These are phyloP conservation scores for Pseudozyma tsukubaensis DNA, from an alignment of 1,284 basidiomycete species.

Conservation along the genomic window DNA sequence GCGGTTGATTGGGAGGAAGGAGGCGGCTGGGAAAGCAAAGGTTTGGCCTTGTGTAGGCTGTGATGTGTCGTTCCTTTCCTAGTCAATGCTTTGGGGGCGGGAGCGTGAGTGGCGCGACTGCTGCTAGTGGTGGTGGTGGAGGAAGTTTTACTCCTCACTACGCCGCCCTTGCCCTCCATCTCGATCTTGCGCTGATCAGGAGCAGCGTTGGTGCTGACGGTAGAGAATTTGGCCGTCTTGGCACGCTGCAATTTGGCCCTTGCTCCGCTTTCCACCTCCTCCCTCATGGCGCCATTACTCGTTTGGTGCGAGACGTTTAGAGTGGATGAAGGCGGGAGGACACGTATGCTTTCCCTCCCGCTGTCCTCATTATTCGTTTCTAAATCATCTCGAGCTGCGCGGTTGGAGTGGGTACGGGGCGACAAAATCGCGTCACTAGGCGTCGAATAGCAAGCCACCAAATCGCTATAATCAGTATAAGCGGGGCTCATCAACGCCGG, in stretches of 20 bases:
- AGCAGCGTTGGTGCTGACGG: background rate
- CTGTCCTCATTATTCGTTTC: too few species aligned
- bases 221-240: constrained; percentile 19
- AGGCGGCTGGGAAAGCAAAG: background rate
- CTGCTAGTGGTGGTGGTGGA: constrained; percentile 8
- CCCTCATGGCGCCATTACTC: too few species aligned
- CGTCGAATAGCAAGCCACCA: constrained; percentile 41
- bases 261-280: constrained; percentile 4
- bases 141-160: constrained; percentile 33
- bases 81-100: background rate
- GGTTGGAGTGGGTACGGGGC: background rate
- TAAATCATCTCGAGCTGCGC: too few species aligned
- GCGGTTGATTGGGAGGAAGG: background rate
- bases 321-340: background rate
- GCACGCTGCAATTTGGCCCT: constrained; percentile 35
- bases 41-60: background rate
- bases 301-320: background rate
- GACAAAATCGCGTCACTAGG: constrained; percentile 19
- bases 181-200: background rate
- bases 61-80: constrained; percentile 26
- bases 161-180: background rate
- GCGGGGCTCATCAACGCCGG: constrained; percentile 6
- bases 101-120: background rate
- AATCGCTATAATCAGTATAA: constrained; percentile 35
- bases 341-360: constrained; percentile 3